These are phyloP conservation scores for Pseudocercospora ulei DNA, from an alignment of 2,329 filamentous ascomycete genomes.

Conservation along the genomic window DNA sequence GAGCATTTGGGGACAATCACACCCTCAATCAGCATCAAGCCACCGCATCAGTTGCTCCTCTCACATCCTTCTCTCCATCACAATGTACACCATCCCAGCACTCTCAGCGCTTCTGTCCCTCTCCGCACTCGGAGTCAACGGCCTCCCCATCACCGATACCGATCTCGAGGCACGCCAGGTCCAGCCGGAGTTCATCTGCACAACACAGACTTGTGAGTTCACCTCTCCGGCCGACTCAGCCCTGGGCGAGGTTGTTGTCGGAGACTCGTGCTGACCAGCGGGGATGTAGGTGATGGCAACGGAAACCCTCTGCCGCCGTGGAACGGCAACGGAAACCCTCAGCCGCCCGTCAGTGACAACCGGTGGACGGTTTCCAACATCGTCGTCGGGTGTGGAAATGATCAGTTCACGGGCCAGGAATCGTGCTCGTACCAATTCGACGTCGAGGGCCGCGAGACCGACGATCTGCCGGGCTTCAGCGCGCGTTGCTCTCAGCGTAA, in stretches of 20 bases:
- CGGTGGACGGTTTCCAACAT: slow-evolving; percentile 3
- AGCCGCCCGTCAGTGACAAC: neutral
- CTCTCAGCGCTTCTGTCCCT: slow-evolving; percentile 2
- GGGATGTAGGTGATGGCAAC: no score
- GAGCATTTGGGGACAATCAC: no score
- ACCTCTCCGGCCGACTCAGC: no score
- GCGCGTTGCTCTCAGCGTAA: slow-evolving; percentile 3
- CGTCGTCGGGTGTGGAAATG: slow-evolving; percentile 4
- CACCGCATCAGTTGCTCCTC: no score
- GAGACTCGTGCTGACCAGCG: no score
- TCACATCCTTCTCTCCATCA: no score
- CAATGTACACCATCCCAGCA: neutral
- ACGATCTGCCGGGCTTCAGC: slow-evolving; percentile 2
- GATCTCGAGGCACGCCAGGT: neutral
- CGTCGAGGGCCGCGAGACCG: neutral
- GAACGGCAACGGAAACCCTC: no score
- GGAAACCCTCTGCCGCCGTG: no score
- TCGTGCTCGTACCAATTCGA: slow-evolving; percentile 6
- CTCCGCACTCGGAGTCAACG: slow-evolving; percentile 3
- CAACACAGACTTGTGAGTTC: no score
- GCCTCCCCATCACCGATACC: neutral
- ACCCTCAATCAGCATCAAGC: no score
- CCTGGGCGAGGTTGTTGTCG: no score
- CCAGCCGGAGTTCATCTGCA: no score
- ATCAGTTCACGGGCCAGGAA: neutral